These are phyloP conservation scores for Yamadazyma akitaensis DNA, from an alignment of 805 yeast genomes.

Conservation along the genomic window DNA sequence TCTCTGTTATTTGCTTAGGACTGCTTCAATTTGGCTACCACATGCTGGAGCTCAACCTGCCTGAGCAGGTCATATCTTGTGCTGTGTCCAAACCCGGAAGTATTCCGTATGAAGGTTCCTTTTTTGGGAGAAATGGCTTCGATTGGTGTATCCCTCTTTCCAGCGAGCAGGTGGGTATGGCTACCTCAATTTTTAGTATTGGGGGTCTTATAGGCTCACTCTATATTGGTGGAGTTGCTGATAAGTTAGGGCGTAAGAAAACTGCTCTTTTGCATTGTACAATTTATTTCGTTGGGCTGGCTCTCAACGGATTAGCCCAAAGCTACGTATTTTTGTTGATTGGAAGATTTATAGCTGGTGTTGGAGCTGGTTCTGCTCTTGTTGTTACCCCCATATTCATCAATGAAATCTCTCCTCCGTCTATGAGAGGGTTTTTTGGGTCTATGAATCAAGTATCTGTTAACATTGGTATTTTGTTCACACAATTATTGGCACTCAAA, in stretches of 20 bases:
- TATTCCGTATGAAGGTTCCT: conserved; percentile 31
- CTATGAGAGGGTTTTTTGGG: conserved; percentile 74
- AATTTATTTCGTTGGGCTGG: conserved; percentile 59
- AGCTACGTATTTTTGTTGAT: conserved; percentile 42
- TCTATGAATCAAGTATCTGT: conserved; percentile 86
- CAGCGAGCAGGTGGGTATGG: conserved; percentile 60
- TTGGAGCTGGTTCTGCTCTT: conserved; percentile 84
- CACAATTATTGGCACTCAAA: conserved; percentile 69
- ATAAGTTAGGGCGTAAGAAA: conserved; percentile 58
- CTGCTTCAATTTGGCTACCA: conserved; percentile 92
- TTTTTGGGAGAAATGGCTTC: conserved; percentile 39
- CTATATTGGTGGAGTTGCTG: conserved; percentile 63
- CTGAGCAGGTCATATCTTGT: conserved; percentile 69
- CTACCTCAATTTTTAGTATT: conserved; percentile 74
- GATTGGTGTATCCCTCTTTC: conserved; percentile 56
- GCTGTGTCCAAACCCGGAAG: conserved; percentile 27
- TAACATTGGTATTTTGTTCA: conserved; percentile 77
- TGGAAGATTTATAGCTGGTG: conserved; percentile 78
- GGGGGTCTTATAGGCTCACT: conserved; percentile 82
- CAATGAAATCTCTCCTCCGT: conserved; percentile 73
- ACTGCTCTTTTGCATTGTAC: conserved; percentile 51
- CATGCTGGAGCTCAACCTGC: conserved; percentile 92
- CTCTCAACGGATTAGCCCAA: conserved; percentile 51
- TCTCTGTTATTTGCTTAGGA: conserved; percentile 65
- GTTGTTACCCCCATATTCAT: conserved; percentile 83